phyloP scores from a whole-genome alignment of 1,284 basidiomycete species.

The Microbotryum intermedium region DNA sequence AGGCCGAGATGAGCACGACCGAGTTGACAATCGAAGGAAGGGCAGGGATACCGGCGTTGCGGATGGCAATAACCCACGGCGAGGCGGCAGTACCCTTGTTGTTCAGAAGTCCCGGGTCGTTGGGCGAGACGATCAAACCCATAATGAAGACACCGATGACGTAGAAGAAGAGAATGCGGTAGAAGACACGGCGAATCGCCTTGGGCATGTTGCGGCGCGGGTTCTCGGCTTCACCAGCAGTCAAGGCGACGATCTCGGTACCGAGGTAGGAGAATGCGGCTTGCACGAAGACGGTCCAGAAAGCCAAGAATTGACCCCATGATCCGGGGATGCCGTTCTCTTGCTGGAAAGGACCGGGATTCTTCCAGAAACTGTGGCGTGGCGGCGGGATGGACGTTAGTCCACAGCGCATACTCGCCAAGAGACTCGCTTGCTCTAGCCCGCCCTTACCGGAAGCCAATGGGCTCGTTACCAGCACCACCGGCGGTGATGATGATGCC shows the following conservation, averaged over 20 bases:
- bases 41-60: constrained; percentile 58
- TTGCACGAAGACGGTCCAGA: constrained; percentile 34
- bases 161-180: constrained; percentile 38
- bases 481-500: constrained; percentile 39
- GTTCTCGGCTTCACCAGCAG: constrained; percentile 42
- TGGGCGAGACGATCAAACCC: constrained; percentile 61
- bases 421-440: too few species aligned
- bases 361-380: constrained; percentile 59
- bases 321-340: constrained; percentile 36
- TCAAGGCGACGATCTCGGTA: constrained; percentile 71
- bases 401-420: neutral
- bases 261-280: constrained; percentile 77
- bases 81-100: constrained; percentile 50
- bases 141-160: constrained; percentile 48
- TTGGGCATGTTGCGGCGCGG: constrained; percentile 62
- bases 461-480: constrained; percentile 32
- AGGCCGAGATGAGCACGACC: constrained; percentile 61
- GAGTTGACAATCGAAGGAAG: constrained; percentile 62
- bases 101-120: constrained; percentile 54
- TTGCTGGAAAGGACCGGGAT: constrained; percentile 52
- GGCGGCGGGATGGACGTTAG: constrained; percentile 1
- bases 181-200: constrained; percentile 68
- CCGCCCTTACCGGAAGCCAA: constrained; percentile 16
- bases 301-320: constrained; percentile 39
- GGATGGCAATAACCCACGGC: constrained; percentile 74